Conservation (phyloP, 495 filamentous ascomycete genomes). For the Talaromyces thailandensis region DNA sequence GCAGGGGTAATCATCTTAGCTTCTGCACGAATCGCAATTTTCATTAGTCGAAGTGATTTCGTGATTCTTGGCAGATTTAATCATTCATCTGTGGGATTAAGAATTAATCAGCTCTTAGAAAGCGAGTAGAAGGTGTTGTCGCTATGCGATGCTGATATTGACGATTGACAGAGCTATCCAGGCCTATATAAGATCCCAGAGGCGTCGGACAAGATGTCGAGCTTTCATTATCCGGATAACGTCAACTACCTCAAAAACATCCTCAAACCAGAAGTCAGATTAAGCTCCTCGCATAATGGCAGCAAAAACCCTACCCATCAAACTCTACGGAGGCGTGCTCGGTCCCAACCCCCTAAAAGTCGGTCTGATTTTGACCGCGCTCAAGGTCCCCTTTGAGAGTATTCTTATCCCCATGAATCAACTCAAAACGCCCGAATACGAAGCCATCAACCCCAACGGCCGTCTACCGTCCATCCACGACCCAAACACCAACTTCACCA, state of each 20-base stretch:
- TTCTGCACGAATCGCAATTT: not conserved
- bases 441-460: constrained; percentile 55
- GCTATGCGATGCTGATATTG: not conserved
- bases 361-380: constrained; percentile 36
- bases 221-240: not conserved
- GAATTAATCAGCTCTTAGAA: not conserved
- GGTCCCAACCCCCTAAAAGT: constrained; percentile 45
- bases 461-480: constrained; percentile 51
- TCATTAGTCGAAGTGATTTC: not conserved
- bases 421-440: constrained; percentile 39
- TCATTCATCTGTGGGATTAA: not conserved
- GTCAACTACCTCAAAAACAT: not conserved
- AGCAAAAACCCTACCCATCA: constrained; percentile 24
- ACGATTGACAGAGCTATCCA: not conserved
- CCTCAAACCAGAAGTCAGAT: not conserved
- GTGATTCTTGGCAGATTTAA: not conserved
- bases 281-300: not conserved
- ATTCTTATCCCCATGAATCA: constrained; percentile 25
- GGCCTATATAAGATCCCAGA: not conserved
- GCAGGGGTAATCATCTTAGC: not conserved
- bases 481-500: constrained; percentile 44
- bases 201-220: not conserved
- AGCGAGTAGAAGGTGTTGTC: not conserved
- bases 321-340: constrained; percentile 17
- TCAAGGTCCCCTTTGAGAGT: constrained; percentile 19